Percentiles rank a stretch among this genome's conserved stretches.
phyloP scores from a whole-genome alignment of 768 basidiomycete genomes.

The Rickenella mellea region DNA sequence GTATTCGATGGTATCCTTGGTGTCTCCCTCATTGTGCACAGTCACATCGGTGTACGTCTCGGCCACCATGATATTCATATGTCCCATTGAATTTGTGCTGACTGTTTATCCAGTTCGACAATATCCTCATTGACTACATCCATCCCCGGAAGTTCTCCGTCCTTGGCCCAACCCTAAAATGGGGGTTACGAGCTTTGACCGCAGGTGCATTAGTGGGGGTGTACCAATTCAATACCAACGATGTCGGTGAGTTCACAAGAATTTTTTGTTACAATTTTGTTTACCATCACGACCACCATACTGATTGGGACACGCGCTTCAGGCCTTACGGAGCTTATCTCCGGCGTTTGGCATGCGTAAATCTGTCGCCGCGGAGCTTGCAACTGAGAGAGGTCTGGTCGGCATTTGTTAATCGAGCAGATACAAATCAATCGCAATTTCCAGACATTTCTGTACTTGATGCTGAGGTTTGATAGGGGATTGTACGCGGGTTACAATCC shows the following conservation, averaged over 20 bases:
- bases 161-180: slow-evolving; percentile 57
- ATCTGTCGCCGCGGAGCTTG: no score
- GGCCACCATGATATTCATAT: not conserved
- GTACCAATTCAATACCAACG: slow-evolving; percentile 98
- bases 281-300: slow-evolving; percentile 11
- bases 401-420: no score
- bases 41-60: slow-evolving; percentile 80
- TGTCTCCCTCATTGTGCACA: slow-evolving; percentile 83
- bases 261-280: slow-evolving; percentile 1
- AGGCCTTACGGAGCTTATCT: slow-evolving; percentile 84
- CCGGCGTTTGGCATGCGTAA: slow-evolving; percentile 76
- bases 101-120: slow-evolving; percentile 52
- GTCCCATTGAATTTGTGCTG: not conserved
- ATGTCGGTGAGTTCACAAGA: slow-evolving; percentile 61
- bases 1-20: slow-evolving; percentile 86
- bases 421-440: no score
- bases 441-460: no score
- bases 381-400: no score
- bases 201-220: slow-evolving; percentile 79
- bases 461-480: no score
- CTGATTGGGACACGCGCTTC: slow-evolving; percentile 1
- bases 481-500: no score
- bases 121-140: slow-evolving; percentile 77
- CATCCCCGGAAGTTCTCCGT: slow-evolving; percentile 91
- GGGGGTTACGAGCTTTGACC: slow-evolving; percentile 72